Percentiles rank a stretch among this genome's conserved stretches.
phyloP scores from a whole-genome alignment of 768 basidiomycete genomes.

The Lepiota brunneoincarnata region DNA sequence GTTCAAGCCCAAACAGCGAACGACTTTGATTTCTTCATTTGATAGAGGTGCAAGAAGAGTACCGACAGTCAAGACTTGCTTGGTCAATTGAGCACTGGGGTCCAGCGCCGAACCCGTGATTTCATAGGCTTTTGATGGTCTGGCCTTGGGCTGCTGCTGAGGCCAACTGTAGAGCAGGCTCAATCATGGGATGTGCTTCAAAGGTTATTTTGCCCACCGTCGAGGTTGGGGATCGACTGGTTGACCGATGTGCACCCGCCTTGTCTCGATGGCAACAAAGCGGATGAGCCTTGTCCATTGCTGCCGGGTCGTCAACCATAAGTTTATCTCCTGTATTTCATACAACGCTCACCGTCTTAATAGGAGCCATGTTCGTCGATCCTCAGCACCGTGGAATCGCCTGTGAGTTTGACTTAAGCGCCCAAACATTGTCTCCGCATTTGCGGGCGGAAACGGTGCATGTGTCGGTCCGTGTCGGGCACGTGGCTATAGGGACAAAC shows the following conservation, averaged over 20 bases:
- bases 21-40: slow-evolving; percentile 61
- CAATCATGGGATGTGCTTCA: neutral
- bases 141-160: slow-evolving; percentile 49
- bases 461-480: neutral
- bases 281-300: slow-evolving; percentile 82
- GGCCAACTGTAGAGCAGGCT: slow-evolving; percentile 47
- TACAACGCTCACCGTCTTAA: slow-evolving; percentile 44
- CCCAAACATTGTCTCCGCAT: neutral
- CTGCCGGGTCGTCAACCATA: slow-evolving; percentile 28
- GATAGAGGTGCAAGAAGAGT: slow-evolving; percentile 69
- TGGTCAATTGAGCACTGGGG: slow-evolving; percentile 60
- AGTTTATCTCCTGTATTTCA: neutral
- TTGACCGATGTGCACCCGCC: slow-evolving; percentile 72
- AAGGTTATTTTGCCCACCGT: slow-evolving; percentile 38
- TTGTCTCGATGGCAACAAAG: slow-evolving; percentile 75
- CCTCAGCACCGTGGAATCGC: neutral
- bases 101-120: slow-evolving; percentile 71
- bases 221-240: slow-evolving; percentile 65
- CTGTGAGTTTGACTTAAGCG: slow-evolving; percentile 5
- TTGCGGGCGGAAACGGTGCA: neutral
- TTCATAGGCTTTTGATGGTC: slow-evolving; percentile 65
- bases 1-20: slow-evolving; percentile 78
- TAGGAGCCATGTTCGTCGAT: slow-evolving; percentile 48
- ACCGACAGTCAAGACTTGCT: slow-evolving; percentile 65
- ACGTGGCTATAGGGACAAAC: neutral